Base-by-base conservation (phyloP, 2,329 filamentous ascomycete genomes). In the Corinectria fuckeliana region DNA sequence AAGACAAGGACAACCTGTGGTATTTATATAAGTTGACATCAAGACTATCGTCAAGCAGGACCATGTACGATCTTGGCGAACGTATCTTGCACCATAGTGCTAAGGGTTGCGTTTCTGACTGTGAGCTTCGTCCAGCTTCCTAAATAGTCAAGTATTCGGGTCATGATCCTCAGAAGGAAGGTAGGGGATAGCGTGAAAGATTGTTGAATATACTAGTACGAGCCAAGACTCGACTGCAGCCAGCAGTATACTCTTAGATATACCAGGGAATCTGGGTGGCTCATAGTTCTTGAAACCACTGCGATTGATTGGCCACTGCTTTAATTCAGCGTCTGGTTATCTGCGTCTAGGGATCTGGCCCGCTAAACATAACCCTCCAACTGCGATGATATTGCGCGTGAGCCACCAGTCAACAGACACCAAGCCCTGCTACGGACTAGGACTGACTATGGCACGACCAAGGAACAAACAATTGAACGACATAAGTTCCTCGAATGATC, bases 141-240 rank as follows among this genome's bases (percentile, higher is more conserved):
- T 68, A 68, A 68, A 69, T 10, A 45, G 64, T 66, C 50, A 45
- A 39, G 59, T 56, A 48, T 44, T 54, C 60, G 66, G 66, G 47
- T 64, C 63, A 60, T 18, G 41, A 55, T 64, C 66, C 66, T 25
- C 63, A 61, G 61, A 69, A 51, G 66, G 66, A 65, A 68, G 67
- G 66, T 68, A 67, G 56, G 63, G 62, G 32, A 52, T 45, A 34
- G 20, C 10, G 44, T 38, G 21, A 38, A 39, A 28, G 25, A 16
- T 32, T 38, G 25, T 32, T 18, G 14, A 26, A n/a, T 8, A 44
- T 52, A 34, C 14, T 48, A 28, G 16, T 21, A n/a, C 16, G 8
- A 41, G 42, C 13, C 32, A 55, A 55, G 42, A 28, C 38, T 55
- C 23, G 34, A 32, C 32, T 32, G 47, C 42, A 47, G 42, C 9